Percentiles rank a stretch among this genome's conserved stretches.
Evolutionary conservation across 257 asterid genomes (phyloP).

Genomic region (Parsonsia alboflavescens): DNA sequence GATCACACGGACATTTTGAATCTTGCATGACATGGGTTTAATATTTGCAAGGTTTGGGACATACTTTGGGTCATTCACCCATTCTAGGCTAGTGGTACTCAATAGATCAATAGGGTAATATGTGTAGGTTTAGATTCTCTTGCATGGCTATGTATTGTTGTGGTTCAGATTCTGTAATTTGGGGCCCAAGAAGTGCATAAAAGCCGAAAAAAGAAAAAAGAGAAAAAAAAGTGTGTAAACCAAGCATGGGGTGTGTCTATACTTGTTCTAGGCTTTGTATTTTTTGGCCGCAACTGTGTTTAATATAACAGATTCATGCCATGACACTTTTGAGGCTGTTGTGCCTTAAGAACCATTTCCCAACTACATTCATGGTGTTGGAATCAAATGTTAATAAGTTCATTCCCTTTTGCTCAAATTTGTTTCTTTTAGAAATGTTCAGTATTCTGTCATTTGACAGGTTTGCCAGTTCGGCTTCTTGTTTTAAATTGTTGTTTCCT

Average conservation of each 20-base stretch:
- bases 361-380: neutral
- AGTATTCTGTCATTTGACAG: neutral
- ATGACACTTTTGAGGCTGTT: constrained; percentile 8
- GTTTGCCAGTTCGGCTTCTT: neutral
- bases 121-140: constrained; percentile 39
- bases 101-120: constrained; percentile 39
- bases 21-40: constrained; percentile 18
- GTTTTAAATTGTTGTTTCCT: neutral
- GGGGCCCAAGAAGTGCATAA: constrained; percentile 19
- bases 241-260: constrained; percentile 7
- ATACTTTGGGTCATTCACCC: constrained; percentile 22
- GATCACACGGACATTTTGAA: constrained; percentile 4
- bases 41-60: constrained; percentile 36
- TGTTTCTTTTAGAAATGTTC: neutral
- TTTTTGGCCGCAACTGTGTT: constrained; percentile 5
- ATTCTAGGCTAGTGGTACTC: constrained; percentile 33
- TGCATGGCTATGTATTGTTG: constrained; percentile 20
- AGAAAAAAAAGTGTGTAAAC: constrained; percentile 17
- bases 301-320: constrained; percentile 11
- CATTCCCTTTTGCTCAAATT: neutral
- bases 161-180: constrained; percentile 34
- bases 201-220: neutral
- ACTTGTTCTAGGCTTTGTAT: neutral
- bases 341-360: neutral
- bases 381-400: constrained; percentile 6